These are phyloP conservation scores for Sclerotinia glacialis DNA, from an alignment of 2,329 filamentous ascomycete species.

Conservation along the genomic window DNA sequence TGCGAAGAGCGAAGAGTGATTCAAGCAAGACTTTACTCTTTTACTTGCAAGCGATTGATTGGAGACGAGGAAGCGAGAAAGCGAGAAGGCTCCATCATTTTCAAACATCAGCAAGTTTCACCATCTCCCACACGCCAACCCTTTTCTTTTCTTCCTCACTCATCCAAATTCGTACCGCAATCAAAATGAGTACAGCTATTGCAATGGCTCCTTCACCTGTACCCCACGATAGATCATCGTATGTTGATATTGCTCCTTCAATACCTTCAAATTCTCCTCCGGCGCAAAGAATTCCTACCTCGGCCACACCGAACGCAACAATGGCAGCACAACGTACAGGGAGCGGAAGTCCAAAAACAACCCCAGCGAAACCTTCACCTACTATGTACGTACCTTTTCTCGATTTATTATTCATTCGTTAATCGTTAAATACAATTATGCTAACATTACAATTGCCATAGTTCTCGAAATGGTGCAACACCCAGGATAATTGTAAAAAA, in stretches of 20 bases:
- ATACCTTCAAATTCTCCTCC: conserved; percentile 37
- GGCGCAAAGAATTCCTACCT: conserved; percentile 35
- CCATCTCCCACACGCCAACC: conserved; percentile 2
- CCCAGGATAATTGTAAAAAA: conserved; percentile 95
- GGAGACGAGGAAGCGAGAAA: conserved; percentile 21
- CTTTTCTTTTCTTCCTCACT: conserved; percentile 10
- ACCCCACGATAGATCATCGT: conserved; percentile 62
- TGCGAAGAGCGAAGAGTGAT: not conserved
- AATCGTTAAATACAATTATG: not conserved
- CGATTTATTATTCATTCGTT: conserved; percentile 38
- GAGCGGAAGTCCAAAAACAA: conserved; percentile 54
- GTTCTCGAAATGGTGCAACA: conserved; percentile 51
- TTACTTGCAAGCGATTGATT: conserved; percentile 4
- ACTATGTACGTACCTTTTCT: conserved; percentile 52
- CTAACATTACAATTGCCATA: conserved; percentile 39
- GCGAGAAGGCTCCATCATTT: conserved; percentile 12
- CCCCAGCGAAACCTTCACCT: conserved; percentile 54
- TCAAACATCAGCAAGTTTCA: conserved; percentile 23
- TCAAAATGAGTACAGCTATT: conserved; percentile 64
- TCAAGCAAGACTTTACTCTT: not conserved
- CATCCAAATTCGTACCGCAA: conserved; percentile 7
- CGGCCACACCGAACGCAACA: conserved; percentile 46
- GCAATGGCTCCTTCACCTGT: conserved; percentile 67
- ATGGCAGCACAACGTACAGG: conserved; percentile 47
- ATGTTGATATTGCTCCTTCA: conserved; percentile 48